Evolutionary conservation across 2,329 filamentous ascomycete genomes (phyloP).

Genomic region (Fusarium keratoplasticum): DNA sequence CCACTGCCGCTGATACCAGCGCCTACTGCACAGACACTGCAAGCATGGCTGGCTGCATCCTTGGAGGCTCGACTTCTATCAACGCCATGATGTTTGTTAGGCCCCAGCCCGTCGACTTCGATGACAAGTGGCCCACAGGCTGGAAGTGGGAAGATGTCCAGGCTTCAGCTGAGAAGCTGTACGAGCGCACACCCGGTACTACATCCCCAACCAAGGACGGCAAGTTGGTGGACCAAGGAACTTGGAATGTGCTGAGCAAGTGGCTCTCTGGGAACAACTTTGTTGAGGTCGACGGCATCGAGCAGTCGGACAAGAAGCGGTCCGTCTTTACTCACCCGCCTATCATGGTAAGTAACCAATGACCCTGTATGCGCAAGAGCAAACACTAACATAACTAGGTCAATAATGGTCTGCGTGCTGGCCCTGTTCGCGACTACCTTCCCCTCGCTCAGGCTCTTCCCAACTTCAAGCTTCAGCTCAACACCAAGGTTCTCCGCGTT

Average conservation of each 20-base stretch:
- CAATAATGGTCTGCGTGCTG: conserved; percentile 72
- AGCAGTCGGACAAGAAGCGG: conserved; percentile 72
- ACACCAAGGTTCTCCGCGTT: conserved; percentile 75
- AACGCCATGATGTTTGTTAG: conserved; percentile 79
- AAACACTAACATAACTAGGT: conserved; percentile 61
- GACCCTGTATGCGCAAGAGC: too few relatives aligned
- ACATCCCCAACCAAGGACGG: conserved; percentile 74
- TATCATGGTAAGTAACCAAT: conserved; percentile 27
- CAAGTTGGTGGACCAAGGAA: conserved; percentile 73
- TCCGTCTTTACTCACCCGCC: conserved; percentile 72
- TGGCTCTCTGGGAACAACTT: conserved; percentile 72
- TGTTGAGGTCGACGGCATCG: conserved; percentile 70
- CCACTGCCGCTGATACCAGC: conserved; percentile 71
- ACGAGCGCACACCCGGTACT: conserved; percentile 77
- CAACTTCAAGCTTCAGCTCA: conserved; percentile 76
- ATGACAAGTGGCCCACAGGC: conserved; percentile 77
- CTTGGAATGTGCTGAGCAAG: conserved; percentile 70
- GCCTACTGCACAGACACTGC: conserved; percentile 74
- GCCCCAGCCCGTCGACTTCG: conserved; percentile 74
- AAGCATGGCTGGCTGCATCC: conserved; percentile 77
- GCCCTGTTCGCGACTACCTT: conserved; percentile 78
- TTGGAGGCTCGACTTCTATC: conserved; percentile 75
- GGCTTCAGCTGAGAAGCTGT: conserved; percentile 70
- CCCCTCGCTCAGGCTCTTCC: conserved; percentile 67
- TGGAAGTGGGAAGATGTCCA: conserved; percentile 72